Evolutionary conservation across 208 protist species (phyloP).

Genomic region (Zelonia costaricensis): DNA sequence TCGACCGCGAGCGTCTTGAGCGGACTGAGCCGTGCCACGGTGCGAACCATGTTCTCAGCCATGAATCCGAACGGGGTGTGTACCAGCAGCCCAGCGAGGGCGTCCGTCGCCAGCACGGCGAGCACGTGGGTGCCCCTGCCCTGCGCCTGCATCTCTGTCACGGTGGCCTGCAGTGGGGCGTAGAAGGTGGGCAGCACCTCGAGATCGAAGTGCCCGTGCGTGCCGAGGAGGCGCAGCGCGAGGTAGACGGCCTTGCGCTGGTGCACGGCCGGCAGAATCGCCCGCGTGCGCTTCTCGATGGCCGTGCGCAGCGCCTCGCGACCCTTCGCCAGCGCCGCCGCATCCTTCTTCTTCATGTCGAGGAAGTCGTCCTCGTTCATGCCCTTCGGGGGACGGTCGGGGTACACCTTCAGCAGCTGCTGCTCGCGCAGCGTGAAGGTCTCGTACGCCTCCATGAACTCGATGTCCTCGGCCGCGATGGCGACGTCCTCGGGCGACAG

Average conservation of each 20-base stretch:
- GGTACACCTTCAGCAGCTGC: constrained; percentile 82
- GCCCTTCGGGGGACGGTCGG: constrained; percentile 81
- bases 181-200: constrained; percentile 63
- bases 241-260: constrained; percentile 58
- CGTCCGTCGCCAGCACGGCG: constrained; percentile 55
- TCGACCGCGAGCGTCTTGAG: constrained; percentile 44
- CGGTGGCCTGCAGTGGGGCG: constrained; percentile 48
- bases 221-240: constrained; percentile 72
- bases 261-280: constrained; percentile 36
- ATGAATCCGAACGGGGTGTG: constrained; percentile 62
- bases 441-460: constrained; percentile 62
- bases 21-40: constrained; percentile 50
- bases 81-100: constrained; percentile 55
- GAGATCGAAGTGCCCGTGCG: constrained; percentile 53
- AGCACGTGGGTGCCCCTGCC: constrained; percentile 45
- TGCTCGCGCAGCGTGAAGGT: constrained; percentile 51
- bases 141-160: constrained; percentile 18
- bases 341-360: constrained; percentile 81
- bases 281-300: constrained; percentile 51
- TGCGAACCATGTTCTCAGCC: constrained; percentile 54
- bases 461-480: constrained; percentile 57
- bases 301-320: constrained; percentile 60
- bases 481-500: constrained; percentile 68
- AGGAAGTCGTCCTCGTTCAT: constrained; percentile 82
- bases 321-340: constrained; percentile 69